Percentiles rank a stretch among this genome's conserved stretches.
Evolutionary conservation across 2,329 filamentous ascomycete genomes (phyloP).

Genomic region (Epicoccum sorghinum): DNA sequence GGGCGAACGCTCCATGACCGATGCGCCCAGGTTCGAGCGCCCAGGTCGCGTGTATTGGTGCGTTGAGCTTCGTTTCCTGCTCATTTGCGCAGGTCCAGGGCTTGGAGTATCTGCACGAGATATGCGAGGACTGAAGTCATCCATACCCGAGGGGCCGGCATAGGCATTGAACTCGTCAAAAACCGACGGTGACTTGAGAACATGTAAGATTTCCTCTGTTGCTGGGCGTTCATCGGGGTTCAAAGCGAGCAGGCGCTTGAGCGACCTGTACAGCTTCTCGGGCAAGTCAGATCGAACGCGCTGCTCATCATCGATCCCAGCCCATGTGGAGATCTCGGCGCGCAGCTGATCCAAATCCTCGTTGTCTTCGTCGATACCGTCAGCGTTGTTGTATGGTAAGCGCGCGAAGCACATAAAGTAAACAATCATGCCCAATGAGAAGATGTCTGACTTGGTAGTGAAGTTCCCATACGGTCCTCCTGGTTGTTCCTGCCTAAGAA

Average conservation of each 20-base stretch:
- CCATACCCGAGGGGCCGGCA: slow-evolving; percentile 41
- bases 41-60: slow-evolving; percentile 37
- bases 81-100: slow-evolving; percentile 33
- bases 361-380: slow-evolving; percentile 85
- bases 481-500: slow-evolving; percentile 69
- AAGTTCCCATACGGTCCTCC: slow-evolving; percentile 86
- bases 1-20: slow-evolving; percentile 42
- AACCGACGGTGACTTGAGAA: slow-evolving; percentile 70
- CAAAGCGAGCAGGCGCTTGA: slow-evolving; percentile 80
- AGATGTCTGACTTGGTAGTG: slow-evolving; percentile 96
- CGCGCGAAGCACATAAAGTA: slow-evolving; percentile 97
- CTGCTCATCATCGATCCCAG: slow-evolving; percentile 80
- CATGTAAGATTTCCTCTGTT: slow-evolving; percentile 81
- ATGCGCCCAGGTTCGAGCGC: slow-evolving; percentile 42
- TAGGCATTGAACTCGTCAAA: slow-evolving; percentile 54
- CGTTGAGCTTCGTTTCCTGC: slow-evolving; percentile 29
- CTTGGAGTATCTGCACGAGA: slow-evolving; percentile 52
- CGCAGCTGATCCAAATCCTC: slow-evolving; percentile 88
- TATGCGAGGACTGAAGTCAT: slow-evolving; percentile 49
- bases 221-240: slow-evolving; percentile 78
- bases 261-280: slow-evolving; percentile 80
- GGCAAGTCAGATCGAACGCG: slow-evolving; percentile 81
- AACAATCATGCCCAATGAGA: slow-evolving; percentile 96
- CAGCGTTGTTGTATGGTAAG: slow-evolving; percentile 83
- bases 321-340: slow-evolving; percentile 85